Base-by-base conservation (phyloP, 1,284 basidiomycete species). In the Wallemia mellicola region DNA sequence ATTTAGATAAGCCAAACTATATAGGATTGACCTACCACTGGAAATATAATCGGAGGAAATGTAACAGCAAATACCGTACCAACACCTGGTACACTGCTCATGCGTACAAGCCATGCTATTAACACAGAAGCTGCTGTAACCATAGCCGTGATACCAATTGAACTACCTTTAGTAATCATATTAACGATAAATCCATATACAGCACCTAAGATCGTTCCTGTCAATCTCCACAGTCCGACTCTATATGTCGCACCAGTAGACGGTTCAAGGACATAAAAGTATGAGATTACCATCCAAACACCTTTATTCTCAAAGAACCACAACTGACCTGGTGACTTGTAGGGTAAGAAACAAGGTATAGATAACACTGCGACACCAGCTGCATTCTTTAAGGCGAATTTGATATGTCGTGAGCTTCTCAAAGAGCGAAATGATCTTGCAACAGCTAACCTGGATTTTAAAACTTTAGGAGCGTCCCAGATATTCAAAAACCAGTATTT, bases 161-260 rank as follows among this genome's bases (percentile, higher is more conserved):
- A n/a, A 48, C 22, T 48, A n/a, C 19, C 19, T 48, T 22, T n/a
- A 17, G 38, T 48, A n/a, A 48, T 48, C 5, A 48, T 48, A n/a
- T 48, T 48, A 3, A 48, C 38, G 22, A 48, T 48, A n/a, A 48
- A 48, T 48, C 38, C 38, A n/a, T 48, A 48, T 11, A 48, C 38
- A 17, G 38, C 38, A 48, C 38, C 38, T n/a, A 48, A 48, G 22
- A 48, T 48, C 5, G 38, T 48, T 5, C 38, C 38, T 11, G 38
- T 48, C 38, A 48, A 48, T 48, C 38, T 48, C 38, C 38, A 48
- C 24, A 57, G n/a, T 28, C 55, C 55, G 55, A 57, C 55, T 26
- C 55, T 26, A 28, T 57, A 57, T 28, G 55, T 57, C 9, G 55
- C 55, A 3, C 55, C 55, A 2, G 55, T 57, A 28, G 55, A 57